Base-by-base conservation (phyloP, 2,329 filamentous ascomycete species). In the Talaromyces sp. region DNA sequence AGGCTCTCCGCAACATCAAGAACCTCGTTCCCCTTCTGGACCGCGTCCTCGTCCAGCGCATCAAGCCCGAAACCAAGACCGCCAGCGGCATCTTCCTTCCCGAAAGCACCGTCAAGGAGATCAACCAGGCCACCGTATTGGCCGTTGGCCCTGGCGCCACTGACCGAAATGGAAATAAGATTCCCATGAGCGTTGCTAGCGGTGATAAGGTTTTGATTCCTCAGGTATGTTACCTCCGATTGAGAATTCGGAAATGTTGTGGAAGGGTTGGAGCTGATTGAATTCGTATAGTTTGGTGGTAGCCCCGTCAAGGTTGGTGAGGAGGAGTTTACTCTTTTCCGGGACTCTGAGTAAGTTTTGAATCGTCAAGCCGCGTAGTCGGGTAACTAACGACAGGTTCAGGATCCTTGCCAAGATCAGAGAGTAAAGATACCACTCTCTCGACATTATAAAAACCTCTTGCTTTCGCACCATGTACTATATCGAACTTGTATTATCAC, bases 321-420 rank as follows among this genome's bases (percentile, higher is more conserved):
- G 74, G 93, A 98, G 72, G 95, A 99, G 83, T 98, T 88, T 85
- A 88, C 90, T 69, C 88, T 99, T 70, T 99, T 97, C 90, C 88
- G 95, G 75, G 95, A 99, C 82, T 91, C 93, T 84, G 95, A 99
- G 94, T 98, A 89, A 82, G 93, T 90, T 2, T 54, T 54, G 27
- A 33, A 35, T n/a, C 3, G 31, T 14, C 22, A 11, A 13, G 33
- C 33, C 52, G 45, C 9, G 13, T 63, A 1, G 4, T 39, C 16
- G 19, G 6, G 35, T 37, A 31, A 60, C 70, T 74, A 70, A 75
- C 61, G 41, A 33, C 14, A 22, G 8, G 22, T n/a, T 14, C 43
- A 97, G 94, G 80, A 92, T 99, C 72, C 88, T 99, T 67, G 95
- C 95, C 80, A 99, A 98, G 90, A 97, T 99, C 87, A 97, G 92